Percentiles rank a stretch among this genome's conserved stretches.
Conservation (phyloP, 2,329 filamentous ascomycete species). For the Epichloe coenophiala region DNA sequence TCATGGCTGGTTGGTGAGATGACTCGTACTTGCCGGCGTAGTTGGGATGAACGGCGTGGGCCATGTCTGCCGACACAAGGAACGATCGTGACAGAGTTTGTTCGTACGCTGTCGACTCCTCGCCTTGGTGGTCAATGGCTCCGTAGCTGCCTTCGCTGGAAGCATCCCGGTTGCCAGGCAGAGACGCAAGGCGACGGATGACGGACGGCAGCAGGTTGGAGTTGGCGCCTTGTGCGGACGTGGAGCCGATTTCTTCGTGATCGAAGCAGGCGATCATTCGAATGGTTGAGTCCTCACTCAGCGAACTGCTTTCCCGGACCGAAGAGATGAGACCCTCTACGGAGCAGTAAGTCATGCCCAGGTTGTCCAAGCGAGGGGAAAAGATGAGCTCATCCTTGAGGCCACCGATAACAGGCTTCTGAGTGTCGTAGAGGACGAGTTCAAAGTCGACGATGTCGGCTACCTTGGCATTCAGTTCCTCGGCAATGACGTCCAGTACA, state of each 20-base stretch:
- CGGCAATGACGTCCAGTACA: constrained; percentile 72
- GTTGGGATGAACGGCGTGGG: constrained; percentile 91
- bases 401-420: constrained; percentile 78
- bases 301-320: constrained; percentile 44
- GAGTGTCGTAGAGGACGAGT: constrained; percentile 91
- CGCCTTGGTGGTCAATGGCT: constrained; percentile 41
- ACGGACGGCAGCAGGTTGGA: constrained; percentile 84
- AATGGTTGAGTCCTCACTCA: constrained; percentile 68
- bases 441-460: constrained; percentile 83
- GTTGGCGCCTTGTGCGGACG: constrained; percentile 83
- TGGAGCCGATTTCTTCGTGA: constrained; percentile 92
- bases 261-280: constrained; percentile 92
- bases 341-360: constrained; percentile 92
- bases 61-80: constrained; percentile 94
- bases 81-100: constrained; percentile 86
- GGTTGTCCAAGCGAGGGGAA: constrained; percentile 88
- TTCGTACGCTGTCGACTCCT: constrained; percentile 73
- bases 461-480: constrained; percentile 57
- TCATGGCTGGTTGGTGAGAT: constrained; percentile 86
- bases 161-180: constrained; percentile 52
- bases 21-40: constrained; percentile 84
- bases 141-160: constrained; percentile 52
- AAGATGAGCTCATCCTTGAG: constrained; percentile 91
- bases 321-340: constrained; percentile 77
- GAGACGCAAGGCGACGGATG: constrained; percentile 69